These are phyloP conservation scores for Saccharomycopsis capsularis DNA, from an alignment of 805 yeast genomes.

Conservation along the genomic window DNA sequence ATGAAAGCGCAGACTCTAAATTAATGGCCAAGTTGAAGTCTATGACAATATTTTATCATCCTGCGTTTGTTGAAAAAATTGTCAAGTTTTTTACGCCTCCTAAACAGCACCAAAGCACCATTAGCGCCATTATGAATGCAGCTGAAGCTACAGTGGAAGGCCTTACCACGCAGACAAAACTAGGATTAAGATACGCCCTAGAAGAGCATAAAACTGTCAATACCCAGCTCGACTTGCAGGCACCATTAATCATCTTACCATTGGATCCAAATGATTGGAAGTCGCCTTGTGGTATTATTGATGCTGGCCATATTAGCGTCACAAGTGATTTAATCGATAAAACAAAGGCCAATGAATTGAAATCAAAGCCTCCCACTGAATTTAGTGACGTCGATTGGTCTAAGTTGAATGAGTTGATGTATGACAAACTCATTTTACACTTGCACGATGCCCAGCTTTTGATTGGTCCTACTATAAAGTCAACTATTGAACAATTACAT, in stretches of 20 bases:
- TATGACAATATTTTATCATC: constrained; percentile 85
- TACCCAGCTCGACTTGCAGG: constrained; percentile 81
- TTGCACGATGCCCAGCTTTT: constrained; percentile 83
- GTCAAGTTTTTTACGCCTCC: constrained; percentile 81
- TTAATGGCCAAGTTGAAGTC: constrained; percentile 69
- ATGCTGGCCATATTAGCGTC: constrained; percentile 92
- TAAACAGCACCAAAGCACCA: constrained; percentile 73
- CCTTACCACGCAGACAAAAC: constrained; percentile 77
- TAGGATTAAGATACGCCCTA: constrained; percentile 87
- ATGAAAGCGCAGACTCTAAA: constrained; percentile 74
- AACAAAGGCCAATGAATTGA: constrained; percentile 58
- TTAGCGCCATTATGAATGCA: constrained; percentile 85
- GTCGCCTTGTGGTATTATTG: constrained; percentile 85
- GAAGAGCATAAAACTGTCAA: constrained; percentile 91
- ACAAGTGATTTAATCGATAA: constrained; percentile 73
- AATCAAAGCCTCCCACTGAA: constrained; percentile 42
- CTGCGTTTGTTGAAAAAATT: constrained; percentile 71
- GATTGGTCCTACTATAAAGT: constrained; percentile 74
- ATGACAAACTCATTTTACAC: constrained; percentile 73
- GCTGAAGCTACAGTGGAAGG: constrained; percentile 95
- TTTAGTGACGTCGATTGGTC: constrained; percentile 70
- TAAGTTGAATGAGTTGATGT: constrained; percentile 69
- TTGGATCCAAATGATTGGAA: constrained; percentile 70
- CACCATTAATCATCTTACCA: constrained; percentile 86
- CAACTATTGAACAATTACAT: constrained; percentile 69